A percentile compares a stretch with the other conserved stretches of the same genome.
Conservation (phyloP, 768 basidiomycete species). For the Lactarius sanguifluus region DNA sequence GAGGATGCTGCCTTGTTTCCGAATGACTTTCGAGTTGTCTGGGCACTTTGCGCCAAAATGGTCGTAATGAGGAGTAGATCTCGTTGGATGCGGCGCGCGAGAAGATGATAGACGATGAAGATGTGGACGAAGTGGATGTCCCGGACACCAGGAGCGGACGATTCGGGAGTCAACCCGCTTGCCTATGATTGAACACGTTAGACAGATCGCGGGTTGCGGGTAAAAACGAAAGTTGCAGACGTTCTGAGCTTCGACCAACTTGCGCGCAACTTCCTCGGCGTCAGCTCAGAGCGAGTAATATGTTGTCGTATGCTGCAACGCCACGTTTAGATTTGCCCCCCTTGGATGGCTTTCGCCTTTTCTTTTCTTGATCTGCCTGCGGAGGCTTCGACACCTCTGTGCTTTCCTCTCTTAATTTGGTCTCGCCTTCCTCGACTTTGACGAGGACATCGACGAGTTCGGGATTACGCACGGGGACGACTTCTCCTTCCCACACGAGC, state of each 20-base stretch:
- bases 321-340: slow-evolving; percentile 59
- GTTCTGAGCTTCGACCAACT: slow-evolving; percentile 82
- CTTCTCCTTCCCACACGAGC: slow-evolving; percentile 77
- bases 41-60: slow-evolving; percentile 46
- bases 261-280: slow-evolving; percentile 81
- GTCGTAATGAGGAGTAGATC: slow-evolving; percentile 79
- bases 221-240: slow-evolving; percentile 40
- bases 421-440: slow-evolving; percentile 77
- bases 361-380: slow-evolving; percentile 37
- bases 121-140: slow-evolving; percentile 85
- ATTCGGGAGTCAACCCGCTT: slow-evolving; percentile 43
- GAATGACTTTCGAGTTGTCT: slow-evolving; percentile 31
- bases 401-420: slow-evolving; percentile 47
- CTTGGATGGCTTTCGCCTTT: slow-evolving; percentile 41
- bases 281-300: slow-evolving; percentile 84
- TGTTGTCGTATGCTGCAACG: slow-evolving; percentile 85
- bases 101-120: slow-evolving; percentile 84
- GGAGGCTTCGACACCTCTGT: slow-evolving; percentile 32
- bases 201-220: slow-evolving; percentile 1
- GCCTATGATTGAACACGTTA: slow-evolving; percentile 33
- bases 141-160: slow-evolving; percentile 49
- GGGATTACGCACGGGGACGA: slow-evolving; percentile 83
- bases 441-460: slow-evolving; percentile 87
- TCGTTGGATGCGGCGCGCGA: slow-evolving; percentile 84
- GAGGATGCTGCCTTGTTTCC: slow-evolving; percentile 23